Evolutionary conservation across 2,329 filamentous ascomycete genomes (phyloP).

Genomic region (Penicillium sp.): DNA sequence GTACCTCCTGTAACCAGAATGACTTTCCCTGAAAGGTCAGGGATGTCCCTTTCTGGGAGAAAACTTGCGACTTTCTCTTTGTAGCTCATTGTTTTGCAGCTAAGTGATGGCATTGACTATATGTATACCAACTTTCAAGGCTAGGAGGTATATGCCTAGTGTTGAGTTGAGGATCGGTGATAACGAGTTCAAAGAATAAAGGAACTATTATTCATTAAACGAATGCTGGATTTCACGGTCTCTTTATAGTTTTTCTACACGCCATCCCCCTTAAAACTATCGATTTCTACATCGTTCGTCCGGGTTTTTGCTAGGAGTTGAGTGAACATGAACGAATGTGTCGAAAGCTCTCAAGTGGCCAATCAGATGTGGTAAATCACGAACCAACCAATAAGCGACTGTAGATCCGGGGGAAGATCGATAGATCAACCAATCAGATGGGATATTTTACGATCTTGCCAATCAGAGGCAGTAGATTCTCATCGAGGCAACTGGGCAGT

Average conservation of each 20-base stretch:
- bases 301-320: not conserved
- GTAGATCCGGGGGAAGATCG: too few relatives aligned
- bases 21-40: slow-evolving; percentile 46
- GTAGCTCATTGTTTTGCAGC: not conserved
- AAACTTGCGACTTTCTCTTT: not conserved
- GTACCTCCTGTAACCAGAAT: slow-evolving; percentile 52
- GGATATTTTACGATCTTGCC: not conserved
- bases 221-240: not conserved
- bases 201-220: not conserved
- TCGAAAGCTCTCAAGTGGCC: not conserved
- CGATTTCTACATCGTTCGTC: not conserved
- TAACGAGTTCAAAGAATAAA: not conserved
- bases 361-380: not conserved
- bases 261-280: not conserved
- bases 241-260: not conserved
- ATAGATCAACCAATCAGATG: too few relatives aligned
- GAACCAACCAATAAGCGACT: too few relatives aligned
- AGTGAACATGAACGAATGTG: too few relatives aligned
- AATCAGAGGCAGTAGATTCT: not conserved
- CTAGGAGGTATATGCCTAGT: too few relatives aligned
- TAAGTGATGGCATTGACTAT: not conserved
- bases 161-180: not conserved
- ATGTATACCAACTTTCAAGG: not conserved
- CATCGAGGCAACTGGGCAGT: not conserved
- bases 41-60: slow-evolving; percentile 41